phyloP scores from a whole-genome alignment of 441 rosid species.

The Adansonia grandidieri region DNA sequence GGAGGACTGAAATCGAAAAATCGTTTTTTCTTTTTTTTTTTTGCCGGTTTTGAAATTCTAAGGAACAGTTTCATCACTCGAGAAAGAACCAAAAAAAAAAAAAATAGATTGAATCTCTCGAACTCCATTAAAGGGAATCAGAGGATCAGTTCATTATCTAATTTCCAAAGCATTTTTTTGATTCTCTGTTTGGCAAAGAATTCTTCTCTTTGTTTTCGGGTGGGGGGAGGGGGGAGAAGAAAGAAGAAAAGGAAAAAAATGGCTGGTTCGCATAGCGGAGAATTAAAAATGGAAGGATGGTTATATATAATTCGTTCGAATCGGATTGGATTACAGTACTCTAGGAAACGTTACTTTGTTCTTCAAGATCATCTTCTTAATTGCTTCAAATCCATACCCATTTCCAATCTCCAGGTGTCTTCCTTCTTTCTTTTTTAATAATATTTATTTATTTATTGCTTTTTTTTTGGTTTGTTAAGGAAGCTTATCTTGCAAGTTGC shows the following conservation, averaged over 20 bases:
- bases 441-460: background rate
- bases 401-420: slow-evolving; percentile 60
- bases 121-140: slow-evolving; percentile 22
- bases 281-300: slow-evolving; percentile 89
- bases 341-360: slow-evolving; percentile 84
- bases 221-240: slow-evolving; percentile 20
- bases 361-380: slow-evolving; percentile 73
- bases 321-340: slow-evolving; percentile 82
- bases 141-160: slow-evolving; percentile 25
- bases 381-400: slow-evolving; percentile 72
- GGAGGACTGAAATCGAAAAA: background rate
- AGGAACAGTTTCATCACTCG: background rate
- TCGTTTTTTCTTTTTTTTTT: too few species aligned
- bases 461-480: background rate
- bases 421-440: background rate
- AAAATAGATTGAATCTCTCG: too few species aligned
- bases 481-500: background rate
- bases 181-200: slow-evolving; percentile 10
- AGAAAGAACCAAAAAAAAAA: too few species aligned
- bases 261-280: slow-evolving; percentile 37
- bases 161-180: background rate
- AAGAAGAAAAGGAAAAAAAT: slow-evolving; percentile 24
- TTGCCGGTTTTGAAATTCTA: background rate
- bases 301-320: slow-evolving; percentile 74
- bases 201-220: background rate